phyloP scores from a whole-genome alignment of 306 rosid species.

The Neltuma alba region DNA sequence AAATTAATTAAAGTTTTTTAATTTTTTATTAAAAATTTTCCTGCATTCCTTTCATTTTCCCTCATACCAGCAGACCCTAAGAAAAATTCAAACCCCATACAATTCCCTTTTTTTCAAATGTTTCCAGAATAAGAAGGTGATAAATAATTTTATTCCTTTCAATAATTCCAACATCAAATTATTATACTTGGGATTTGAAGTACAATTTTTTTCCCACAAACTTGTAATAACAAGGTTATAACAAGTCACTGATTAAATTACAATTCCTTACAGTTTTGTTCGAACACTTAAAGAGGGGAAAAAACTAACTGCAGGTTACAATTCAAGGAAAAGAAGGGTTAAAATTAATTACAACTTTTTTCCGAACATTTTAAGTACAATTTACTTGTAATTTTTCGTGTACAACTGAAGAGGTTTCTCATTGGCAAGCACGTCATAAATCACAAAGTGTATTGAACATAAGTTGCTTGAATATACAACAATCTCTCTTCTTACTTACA shows the following conservation, averaged over 20 bases:
- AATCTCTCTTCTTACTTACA: neutral
- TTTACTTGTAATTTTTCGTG: neutral
- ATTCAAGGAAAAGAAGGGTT: neutral
- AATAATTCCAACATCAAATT: too few relatives aligned
- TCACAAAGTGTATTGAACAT: constrained; percentile 17
- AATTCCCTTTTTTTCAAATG: neutral
- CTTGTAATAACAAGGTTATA: too few relatives aligned
- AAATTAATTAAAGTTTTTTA: too few relatives aligned
- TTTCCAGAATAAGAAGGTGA: neutral
- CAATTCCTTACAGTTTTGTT: too few relatives aligned
- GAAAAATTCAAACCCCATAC: neutral
- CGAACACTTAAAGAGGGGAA: too few relatives aligned
- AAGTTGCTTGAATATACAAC: constrained; percentile 11
- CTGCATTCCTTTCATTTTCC: too few relatives aligned
- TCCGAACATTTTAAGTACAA: constrained; percentile 9
- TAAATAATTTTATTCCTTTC: neutral
- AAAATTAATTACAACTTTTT: neutral
- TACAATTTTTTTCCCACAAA: too few relatives aligned
- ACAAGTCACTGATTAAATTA: too few relatives aligned
- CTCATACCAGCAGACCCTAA: too few relatives aligned
- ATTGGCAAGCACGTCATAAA: constrained; percentile 17
- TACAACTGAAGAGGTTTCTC: constrained; percentile 6
- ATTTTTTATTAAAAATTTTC: too few relatives aligned
- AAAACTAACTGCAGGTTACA: too few relatives aligned
- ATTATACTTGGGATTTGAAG: too few relatives aligned